Conservation (phyloP, 2,329 filamentous ascomycete species). For the Emergomyces africanus region DNA sequence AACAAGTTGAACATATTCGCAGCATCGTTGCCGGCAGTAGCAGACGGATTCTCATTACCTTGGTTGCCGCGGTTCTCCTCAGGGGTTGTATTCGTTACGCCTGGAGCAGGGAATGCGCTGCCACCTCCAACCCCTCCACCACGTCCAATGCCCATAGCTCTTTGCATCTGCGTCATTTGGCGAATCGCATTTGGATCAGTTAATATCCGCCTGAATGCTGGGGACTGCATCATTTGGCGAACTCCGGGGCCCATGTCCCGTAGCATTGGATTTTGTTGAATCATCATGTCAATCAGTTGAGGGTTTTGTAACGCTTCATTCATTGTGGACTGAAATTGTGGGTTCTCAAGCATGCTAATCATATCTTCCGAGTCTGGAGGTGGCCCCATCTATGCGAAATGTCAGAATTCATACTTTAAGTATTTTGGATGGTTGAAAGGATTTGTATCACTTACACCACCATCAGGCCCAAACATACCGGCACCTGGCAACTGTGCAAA, state of each 20-base stretch:
- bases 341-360: slow-evolving; percentile 75
- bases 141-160: slow-evolving; percentile 40
- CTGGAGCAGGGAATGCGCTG: slow-evolving; percentile 69
- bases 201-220: slow-evolving; percentile 82
- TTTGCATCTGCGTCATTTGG: slow-evolving; percentile 70
- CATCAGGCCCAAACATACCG: slow-evolving; percentile 85
- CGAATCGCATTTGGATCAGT: slow-evolving; percentile 77
- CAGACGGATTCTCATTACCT: slow-evolving; percentile 26
- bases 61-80: slow-evolving; percentile 30
- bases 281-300: slow-evolving; percentile 87
- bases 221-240: slow-evolving; percentile 75
- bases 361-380: slow-evolving; percentile 71
- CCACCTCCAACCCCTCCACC: slow-evolving; percentile 42
- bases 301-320: slow-evolving; percentile 94
- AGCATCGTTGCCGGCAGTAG: slow-evolving; percentile 8
- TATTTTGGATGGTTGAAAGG: no score
- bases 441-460: slow-evolving; percentile 56
- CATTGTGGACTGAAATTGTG: slow-evolving; percentile 73
- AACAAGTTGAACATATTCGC: slow-evolving; percentile 27
- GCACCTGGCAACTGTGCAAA: slow-evolving; percentile 78
- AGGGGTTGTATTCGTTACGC: slow-evolving; percentile 75
- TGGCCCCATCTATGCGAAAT: slow-evolving; percentile 62
- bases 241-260: slow-evolving; percentile 58
- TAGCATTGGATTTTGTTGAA: slow-evolving; percentile 77
- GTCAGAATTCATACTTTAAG: no score